A percentile compares a stretch with the other conserved stretches of the same genome.
Evolutionary conservation across 345 rosid genomes (phyloP).

Genomic region (Eucalyptus marginata): DNA sequence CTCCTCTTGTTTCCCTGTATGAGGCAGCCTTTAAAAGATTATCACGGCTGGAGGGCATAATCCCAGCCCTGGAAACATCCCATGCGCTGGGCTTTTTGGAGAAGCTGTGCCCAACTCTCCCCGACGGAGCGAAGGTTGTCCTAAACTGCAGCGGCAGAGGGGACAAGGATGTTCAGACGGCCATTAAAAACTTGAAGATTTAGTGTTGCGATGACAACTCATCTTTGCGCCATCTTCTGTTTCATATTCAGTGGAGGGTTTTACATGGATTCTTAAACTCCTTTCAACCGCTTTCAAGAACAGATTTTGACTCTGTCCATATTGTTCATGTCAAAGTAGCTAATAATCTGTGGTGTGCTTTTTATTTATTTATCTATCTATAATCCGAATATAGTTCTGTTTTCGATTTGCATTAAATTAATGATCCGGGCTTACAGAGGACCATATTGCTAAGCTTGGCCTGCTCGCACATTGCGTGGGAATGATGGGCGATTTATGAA

Average conservation of each 20-base stretch:
- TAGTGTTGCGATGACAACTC: neutral
- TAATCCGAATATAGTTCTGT: neutral
- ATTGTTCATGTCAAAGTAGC: neutral
- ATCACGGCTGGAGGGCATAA: constrained; percentile 73
- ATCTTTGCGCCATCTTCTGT: neutral
- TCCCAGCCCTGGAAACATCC: constrained; percentile 90
- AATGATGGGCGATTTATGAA: neutral
- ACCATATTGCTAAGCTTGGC: neutral
- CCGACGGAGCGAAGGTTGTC: constrained; percentile 50
- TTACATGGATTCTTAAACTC: neutral
- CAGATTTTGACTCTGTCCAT: neutral
- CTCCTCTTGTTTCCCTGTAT: neutral
- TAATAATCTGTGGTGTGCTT: neutral
- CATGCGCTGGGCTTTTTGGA: constrained; percentile 77
- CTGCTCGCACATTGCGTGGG: neutral
- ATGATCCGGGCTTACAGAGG: neutral
- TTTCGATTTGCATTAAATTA: neutral
- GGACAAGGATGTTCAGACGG: constrained; percentile 92
- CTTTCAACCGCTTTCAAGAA: neutral
- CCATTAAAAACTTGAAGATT: constrained; percentile 49
- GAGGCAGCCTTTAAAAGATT: constrained; percentile 76
- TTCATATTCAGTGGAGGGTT: neutral
- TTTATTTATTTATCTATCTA: neutral
- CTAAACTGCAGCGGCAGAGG: constrained; percentile 96
- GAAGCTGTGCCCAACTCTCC: constrained; percentile 74